Percentiles rank a stretch among this genome's conserved stretches.
Conservation (phyloP, 371 early-diverging fungal genomes). For the Amoeboaphelidium protococcarum region DNA sequence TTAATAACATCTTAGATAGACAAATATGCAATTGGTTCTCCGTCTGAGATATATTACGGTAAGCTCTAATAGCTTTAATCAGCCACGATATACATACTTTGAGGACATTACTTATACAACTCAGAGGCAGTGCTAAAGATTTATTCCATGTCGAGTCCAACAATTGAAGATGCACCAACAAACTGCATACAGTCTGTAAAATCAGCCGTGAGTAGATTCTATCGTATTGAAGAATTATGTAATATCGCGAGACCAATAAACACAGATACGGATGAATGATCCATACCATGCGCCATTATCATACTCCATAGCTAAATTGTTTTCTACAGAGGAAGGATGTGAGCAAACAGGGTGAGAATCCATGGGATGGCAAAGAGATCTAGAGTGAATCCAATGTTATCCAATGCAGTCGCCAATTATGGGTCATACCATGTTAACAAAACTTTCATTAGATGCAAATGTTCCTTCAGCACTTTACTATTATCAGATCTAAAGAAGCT, state of each 20-base stretch:
- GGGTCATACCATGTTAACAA: slow-evolving; percentile 43
- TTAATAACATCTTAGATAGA: too few species aligned
- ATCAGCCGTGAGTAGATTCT: slow-evolving; percentile 22
- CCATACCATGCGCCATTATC: slow-evolving; percentile 31
- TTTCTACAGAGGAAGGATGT: slow-evolving; percentile 47
- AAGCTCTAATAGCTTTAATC: too few species aligned
- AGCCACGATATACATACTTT: too few species aligned
- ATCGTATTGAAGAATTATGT: slow-evolving; percentile 30
- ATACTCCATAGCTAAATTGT: slow-evolving; percentile 53
- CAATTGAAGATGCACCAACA: too few species aligned
- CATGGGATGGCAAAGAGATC: slow-evolving; percentile 56
- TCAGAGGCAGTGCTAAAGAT: too few species aligned
- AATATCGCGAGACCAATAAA: slow-evolving; percentile 42
- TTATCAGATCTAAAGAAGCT: slow-evolving; percentile 45
- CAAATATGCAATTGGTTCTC: too few species aligned
- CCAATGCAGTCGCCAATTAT: slow-evolving; percentile 32
- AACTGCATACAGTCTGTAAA: slow-evolving; percentile 31
- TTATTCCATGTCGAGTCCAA: too few species aligned
- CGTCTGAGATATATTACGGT: too few species aligned
- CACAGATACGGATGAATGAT: slow-evolving; percentile 28
- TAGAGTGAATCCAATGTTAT: slow-evolving; percentile 30
- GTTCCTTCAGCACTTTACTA: slow-evolving; percentile 21
- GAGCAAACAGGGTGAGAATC: slow-evolving; percentile 55
- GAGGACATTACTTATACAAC: too few species aligned
- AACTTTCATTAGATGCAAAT: slow-evolving; percentile 30